These are phyloP conservation scores for Saccharomycopsis sp. DNA, from an alignment of 805 yeast species.

Conservation along the genomic window DNA sequence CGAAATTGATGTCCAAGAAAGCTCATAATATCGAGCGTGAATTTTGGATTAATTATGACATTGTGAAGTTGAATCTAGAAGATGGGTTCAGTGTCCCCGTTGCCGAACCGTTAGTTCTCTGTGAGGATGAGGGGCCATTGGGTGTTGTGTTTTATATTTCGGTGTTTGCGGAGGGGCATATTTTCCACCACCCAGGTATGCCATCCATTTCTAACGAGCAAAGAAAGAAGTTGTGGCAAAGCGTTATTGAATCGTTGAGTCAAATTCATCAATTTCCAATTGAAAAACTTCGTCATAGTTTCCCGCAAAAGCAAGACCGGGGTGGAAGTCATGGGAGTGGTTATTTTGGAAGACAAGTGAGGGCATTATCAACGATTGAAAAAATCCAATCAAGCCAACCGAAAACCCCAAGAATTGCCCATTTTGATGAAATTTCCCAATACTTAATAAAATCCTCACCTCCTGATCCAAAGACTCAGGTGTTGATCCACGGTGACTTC, in stretches of 20 bases:
- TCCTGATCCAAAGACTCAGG: constrained; percentile 35
- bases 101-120: constrained; percentile 44
- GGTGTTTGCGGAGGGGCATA: constrained; percentile 52
- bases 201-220: constrained; percentile 30
- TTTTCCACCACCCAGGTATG: constrained; percentile 48
- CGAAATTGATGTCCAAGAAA: constrained; percentile 42
- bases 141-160: constrained; percentile 55
- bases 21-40: constrained; percentile 63
- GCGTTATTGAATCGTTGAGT: constrained; percentile 41
- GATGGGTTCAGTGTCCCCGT: constrained; percentile 38
- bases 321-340: constrained; percentile 24
- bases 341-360: constrained; percentile 50
- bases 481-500: constrained; percentile 58
- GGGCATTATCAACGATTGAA: constrained; percentile 39
- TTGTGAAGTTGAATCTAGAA: constrained; percentile 23
- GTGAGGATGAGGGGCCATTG: constrained; percentile 48
- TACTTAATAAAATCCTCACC: constrained; percentile 43
- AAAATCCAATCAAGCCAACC: constrained; percentile 33
- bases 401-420: constrained; percentile 36
- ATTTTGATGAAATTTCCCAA: constrained; percentile 34
- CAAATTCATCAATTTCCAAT: constrained; percentile 46
- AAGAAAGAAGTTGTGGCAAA: constrained; percentile 34
- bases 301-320: constrained; percentile 36
- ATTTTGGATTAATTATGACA: constrained; percentile 35
- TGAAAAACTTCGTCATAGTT: constrained; percentile 31